Evolutionary conservation across 2,329 filamentous ascomycete genomes (phyloP), one percentile per base, ranked within the genome.

Genomic region (Penicillium sp.): DNA sequence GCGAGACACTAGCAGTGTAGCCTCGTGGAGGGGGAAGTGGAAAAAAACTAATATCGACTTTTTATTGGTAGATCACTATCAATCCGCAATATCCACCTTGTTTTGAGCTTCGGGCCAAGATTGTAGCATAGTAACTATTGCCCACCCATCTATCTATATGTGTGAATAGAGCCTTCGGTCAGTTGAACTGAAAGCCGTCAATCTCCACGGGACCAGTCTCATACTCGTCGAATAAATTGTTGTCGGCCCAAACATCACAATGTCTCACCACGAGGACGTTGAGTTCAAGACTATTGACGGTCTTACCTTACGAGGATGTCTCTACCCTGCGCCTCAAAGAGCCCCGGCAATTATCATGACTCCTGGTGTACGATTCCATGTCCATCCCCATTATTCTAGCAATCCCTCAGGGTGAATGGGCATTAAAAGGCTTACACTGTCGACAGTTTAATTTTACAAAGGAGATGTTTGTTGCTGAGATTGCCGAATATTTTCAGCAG

Each of bases 281-380:
- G 71, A 78, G 55, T 77, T 78, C 65, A 70, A 71, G 43, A 78
- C 78, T 7, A 48, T 77, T 3, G 76, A 79, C 62, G 75, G 76
- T 7, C 44, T 77, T 4, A 75, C 66, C 9, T 61, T 80, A 9
- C 65, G 72, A 14, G 78, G 76, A 10, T 67, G 65, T 58, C 63
- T 80, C 13, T 79, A 72, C 56, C 66, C 70, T 26, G 73, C 70
- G 9, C 46, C 35, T 3, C 37, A 52, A 19, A 53, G 55, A 22
- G 47, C 26, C 9, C 47, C 47, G 24, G 47, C 29, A 13, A 35
- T 67, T 29, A 59, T 67, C 5, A 51, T 66, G 45, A 59, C 52
- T 29, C 60, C 62, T 9, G 63, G 63, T 11, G 65, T 67, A 29
- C 27, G 27, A 29, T 29, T 29, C 27, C 27, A 29, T 29, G 27